Percentiles rank a stretch among this genome's conserved stretches.
These are phyloP conservation scores for Taiozyma sp. DNA, from an alignment of 1,139 yeast species.

Conservation along the genomic window DNA sequence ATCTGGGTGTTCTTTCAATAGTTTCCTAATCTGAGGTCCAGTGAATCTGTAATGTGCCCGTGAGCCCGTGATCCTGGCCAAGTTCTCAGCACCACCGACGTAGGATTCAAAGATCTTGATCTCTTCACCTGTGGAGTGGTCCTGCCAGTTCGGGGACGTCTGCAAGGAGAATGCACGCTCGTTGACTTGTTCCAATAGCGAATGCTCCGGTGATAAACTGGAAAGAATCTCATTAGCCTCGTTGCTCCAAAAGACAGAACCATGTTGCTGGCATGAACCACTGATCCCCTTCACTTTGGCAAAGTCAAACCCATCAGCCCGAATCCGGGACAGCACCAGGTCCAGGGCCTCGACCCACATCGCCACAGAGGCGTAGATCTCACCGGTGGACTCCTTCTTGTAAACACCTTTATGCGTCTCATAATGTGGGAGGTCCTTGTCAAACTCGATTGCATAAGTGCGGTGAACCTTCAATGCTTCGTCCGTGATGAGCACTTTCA, in stretches of 20 bases:
- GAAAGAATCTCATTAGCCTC: constrained; percentile 39
- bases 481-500: constrained; percentile 69
- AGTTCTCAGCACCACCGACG: constrained; percentile 57
- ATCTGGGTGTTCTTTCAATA: constrained; percentile 53
- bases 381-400: constrained; percentile 45
- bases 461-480: constrained; percentile 46
- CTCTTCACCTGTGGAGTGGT: constrained; percentile 78
- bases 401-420: constrained; percentile 70
- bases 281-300: constrained; percentile 60
- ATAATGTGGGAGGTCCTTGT: constrained; percentile 54
- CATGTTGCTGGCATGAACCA: constrained; percentile 94
- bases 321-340: constrained; percentile 52
- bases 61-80: constrained; percentile 77
- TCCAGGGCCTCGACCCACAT: constrained; percentile 91
- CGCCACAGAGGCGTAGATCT: constrained; percentile 70
- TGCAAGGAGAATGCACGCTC: constrained; percentile 54
- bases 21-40: constrained; percentile 81
- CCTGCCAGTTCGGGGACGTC: constrained; percentile 92
- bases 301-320: constrained; percentile 50
- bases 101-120: constrained; percentile 55
- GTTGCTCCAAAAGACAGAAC: constrained; percentile 75
- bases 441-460: constrained; percentile 70
- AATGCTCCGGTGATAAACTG: constrained; percentile 24
- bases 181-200: constrained; percentile 42
- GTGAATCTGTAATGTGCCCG: constrained; percentile 88